phyloP scores from a whole-genome alignment of 805 yeast genomes.

The Myxozyma kluyveri region DNA sequence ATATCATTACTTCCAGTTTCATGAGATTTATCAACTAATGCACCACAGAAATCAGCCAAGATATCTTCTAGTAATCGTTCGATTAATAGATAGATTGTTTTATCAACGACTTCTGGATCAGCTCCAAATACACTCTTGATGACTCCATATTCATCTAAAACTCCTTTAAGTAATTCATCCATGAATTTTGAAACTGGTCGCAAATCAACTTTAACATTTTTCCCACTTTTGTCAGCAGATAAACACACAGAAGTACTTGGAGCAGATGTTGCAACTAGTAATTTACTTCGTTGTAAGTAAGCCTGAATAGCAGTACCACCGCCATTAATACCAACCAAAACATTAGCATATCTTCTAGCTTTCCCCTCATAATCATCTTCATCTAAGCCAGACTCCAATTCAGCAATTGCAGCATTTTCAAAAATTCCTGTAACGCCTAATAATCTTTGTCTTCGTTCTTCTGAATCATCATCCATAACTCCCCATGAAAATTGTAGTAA shows the following conservation, averaged over 20 bases:
- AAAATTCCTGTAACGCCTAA: constrained; percentile 63
- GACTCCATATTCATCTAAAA: constrained; percentile 42
- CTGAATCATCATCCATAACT: constrained; percentile 37
- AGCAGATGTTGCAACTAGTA: constrained; percentile 18
- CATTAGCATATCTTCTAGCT: constrained; percentile 38
- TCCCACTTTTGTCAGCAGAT: constrained; percentile 9
- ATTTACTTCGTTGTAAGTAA: constrained; percentile 31
- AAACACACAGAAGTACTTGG: constrained; percentile 17
- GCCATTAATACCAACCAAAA: constrained; percentile 38
- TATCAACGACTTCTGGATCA: constrained; percentile 43
- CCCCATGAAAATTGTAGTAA: constrained; percentile 41
- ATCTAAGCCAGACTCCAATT: constrained; percentile 59
- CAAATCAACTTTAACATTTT: constrained; percentile 25
- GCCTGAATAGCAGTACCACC: constrained; percentile 38
- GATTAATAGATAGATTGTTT: constrained; percentile 44
- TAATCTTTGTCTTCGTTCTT: constrained; percentile 43
- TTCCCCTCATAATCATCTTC: constrained; percentile 45
- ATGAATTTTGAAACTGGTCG: constrained; percentile 26
- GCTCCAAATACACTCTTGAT: constrained; percentile 48
- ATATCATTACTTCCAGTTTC: constrained; percentile 12
- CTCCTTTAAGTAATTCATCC: constrained; percentile 38
- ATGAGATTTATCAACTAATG: constrained; percentile 31
- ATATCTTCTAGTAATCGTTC: constrained; percentile 45
- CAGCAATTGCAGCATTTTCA: constrained; percentile 65
- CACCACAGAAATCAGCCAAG: constrained; percentile 32